Percentiles rank a stretch among this genome's conserved stretches.
Evolutionary conservation across 129 eudicot genomes (phyloP).

Genomic region (Flaveria robusta): DNA sequence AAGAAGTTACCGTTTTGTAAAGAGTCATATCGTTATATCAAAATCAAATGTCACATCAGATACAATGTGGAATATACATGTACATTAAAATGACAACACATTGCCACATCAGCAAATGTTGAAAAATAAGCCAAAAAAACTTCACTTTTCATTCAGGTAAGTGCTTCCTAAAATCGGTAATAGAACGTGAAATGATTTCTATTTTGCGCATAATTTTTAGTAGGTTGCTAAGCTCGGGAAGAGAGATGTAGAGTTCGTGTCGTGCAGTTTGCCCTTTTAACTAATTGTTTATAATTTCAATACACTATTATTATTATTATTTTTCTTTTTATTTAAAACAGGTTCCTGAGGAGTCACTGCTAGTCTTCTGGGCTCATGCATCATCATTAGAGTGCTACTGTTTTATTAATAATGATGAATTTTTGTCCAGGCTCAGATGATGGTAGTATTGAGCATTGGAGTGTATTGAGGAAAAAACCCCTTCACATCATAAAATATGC

Average conservation of each 20-base stretch:
- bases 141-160: too few species aligned
- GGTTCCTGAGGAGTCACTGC: constrained; percentile 88
- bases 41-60: too few species aligned
- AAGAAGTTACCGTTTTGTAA: too few species aligned
- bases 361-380: constrained; percentile 75
- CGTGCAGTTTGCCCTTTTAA: background rate
- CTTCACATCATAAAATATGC: constrained; percentile 80
- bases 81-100: background rate
- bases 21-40: too few species aligned
- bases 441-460: constrained; percentile 94
- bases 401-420: constrained; percentile 79
- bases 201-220: background rate
- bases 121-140: background rate
- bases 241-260: background rate
- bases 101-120: background rate
- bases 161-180: too few species aligned
- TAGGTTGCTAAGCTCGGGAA: background rate
- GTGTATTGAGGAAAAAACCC: constrained; percentile 70
- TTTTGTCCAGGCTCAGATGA: constrained; percentile 96
- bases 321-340: constrained; percentile 26
- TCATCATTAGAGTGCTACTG: constrained; percentile 86
- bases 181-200: too few species aligned
- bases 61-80: too few species aligned
- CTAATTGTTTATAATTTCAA: background rate
- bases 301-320: background rate